Base-by-base conservation (phyloP, 2,329 filamentous ascomycete genomes). In the Macrophomina pseudophaseolina region DNA sequence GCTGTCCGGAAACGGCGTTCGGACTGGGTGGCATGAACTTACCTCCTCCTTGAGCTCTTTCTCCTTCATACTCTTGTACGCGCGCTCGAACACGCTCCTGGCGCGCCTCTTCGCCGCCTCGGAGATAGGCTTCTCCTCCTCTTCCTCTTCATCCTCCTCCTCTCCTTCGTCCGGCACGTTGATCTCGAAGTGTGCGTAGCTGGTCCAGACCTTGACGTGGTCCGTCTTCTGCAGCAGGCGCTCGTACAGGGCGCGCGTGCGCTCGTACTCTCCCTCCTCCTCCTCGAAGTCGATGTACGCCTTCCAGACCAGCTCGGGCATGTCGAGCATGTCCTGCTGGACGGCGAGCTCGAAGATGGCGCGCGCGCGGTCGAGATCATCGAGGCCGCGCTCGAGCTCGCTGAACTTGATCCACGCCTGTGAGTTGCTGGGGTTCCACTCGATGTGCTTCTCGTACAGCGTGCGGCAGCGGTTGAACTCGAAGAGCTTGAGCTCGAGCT, bases 191-290 rank as follows among this genome's bases (percentile, higher is more conserved):
- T 96, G 92, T n/a, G 95, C 95, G 80, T 94, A 99, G 78, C 92
- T 94, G 79, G 95, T 97, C 95, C 95, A 99, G 68, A 99, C 95
- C 84, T 98, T 99, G 84, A 97, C 93, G 76, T 99, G 95, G 74
- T 95, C 90, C n/a, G 95, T 97, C 88, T 96, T 97, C 74, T 92
- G 85, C 51, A 99, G 86, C 12, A 99, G 85, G 7, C 94, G 88
- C 82, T 98, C 94, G 80, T 98, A 99, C 52, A 99, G 83, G 3
- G 83, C 82, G 58, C 95, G 86, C 4, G 93, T 93, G 58, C 89
- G 85, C 64, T 93, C 92, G 78, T 94, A 97, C 78, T 97, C 93
- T 74, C 90, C 92, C 78, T 97, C 93, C 73, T 97, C 93, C 76
- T 98, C 94, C 80, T 99, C 95, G 75, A 98, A 98, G 79, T 99